Evolutionary conservation across 352 stramenopile genomes (phyloP).

Genomic region (Phytophthora constricta): DNA sequence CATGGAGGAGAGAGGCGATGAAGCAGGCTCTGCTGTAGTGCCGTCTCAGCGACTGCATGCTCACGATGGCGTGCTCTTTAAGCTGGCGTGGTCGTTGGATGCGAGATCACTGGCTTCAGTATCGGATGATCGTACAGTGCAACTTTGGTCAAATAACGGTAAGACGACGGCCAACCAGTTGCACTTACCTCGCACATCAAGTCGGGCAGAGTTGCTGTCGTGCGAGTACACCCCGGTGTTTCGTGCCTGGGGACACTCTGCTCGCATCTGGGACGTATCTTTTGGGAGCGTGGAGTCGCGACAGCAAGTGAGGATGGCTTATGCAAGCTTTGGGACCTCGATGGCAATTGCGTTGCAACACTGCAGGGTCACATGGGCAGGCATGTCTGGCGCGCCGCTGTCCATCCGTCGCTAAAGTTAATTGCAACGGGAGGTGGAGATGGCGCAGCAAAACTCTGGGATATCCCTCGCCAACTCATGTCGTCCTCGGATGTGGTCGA

Average conservation of each 20-base stretch:
- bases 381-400: conserved; percentile 79
- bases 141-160: conserved; percentile 72
- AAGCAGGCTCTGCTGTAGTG: conserved; percentile 21
- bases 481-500: conserved; percentile 35
- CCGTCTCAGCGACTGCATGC: conserved; percentile 72
- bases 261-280: conserved; percentile 88
- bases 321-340: conserved; percentile 73
- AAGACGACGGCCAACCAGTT: conserved; percentile 21
- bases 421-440: conserved; percentile 81
- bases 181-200: conserved; percentile 1
- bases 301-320: conserved; percentile 83
- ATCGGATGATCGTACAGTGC: conserved; percentile 86
- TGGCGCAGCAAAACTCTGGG: conserved; percentile 82
- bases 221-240: conserved; percentile 60
- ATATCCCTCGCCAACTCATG: conserved; percentile 61
- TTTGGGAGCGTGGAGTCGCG: conserved; percentile 51
- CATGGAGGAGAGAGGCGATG: conserved; percentile 21
- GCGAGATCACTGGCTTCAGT: conserved; percentile 77
- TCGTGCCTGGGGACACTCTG: conserved; percentile 81
- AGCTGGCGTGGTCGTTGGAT: conserved; percentile 78
- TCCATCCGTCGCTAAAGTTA: conserved; percentile 57
- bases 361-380: conserved; percentile 78
- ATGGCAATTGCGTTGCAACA: conserved; percentile 71
- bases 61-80: conserved; percentile 89
- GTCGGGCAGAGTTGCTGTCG: conserved; percentile 23